A percentile compares a stretch with the other conserved stretches of the same genome.
Conservation (phyloP, 176 grass and related monocot species). For the Aegilops umbellulata region DNA sequence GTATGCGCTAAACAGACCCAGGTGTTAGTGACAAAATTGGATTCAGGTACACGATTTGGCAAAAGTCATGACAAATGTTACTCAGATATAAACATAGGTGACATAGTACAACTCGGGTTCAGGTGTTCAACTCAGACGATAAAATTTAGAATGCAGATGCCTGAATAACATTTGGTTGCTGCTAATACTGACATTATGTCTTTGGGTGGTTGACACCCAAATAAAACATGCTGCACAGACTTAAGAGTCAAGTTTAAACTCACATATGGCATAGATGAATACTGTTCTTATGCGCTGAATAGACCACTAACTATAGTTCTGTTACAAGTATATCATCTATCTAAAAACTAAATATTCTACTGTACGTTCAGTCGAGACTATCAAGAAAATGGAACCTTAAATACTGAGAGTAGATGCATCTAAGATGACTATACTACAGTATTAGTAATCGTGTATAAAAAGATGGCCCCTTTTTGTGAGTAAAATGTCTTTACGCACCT, state of each 20-base stretch:
- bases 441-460: not conserved
- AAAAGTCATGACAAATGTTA: not conserved
- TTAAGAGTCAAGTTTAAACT: conserved; percentile 1
- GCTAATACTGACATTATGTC: not conserved
- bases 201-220: not conserved
- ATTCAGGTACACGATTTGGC: not conserved
- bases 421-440: not conserved
- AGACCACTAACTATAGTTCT: not conserved
- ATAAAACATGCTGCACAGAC: not conserved
- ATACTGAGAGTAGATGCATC: not conserved
- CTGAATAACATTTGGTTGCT: not conserved
- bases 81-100: not conserved
- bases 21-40: not conserved
- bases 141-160: not conserved
- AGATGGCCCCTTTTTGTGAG: not conserved
- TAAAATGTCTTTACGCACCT: conserved; percentile 39
- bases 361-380: not conserved
- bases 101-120: not conserved
- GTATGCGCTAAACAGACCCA: not conserved
- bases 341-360: not conserved
- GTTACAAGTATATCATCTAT: not conserved
- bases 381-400: conserved; percentile 22
- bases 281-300: not conserved
- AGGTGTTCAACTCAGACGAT: not conserved
- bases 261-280: not conserved